Evolutionary conservation across 305 asterid genomes (phyloP).

Genomic region (Fraxinus nigra): DNA sequence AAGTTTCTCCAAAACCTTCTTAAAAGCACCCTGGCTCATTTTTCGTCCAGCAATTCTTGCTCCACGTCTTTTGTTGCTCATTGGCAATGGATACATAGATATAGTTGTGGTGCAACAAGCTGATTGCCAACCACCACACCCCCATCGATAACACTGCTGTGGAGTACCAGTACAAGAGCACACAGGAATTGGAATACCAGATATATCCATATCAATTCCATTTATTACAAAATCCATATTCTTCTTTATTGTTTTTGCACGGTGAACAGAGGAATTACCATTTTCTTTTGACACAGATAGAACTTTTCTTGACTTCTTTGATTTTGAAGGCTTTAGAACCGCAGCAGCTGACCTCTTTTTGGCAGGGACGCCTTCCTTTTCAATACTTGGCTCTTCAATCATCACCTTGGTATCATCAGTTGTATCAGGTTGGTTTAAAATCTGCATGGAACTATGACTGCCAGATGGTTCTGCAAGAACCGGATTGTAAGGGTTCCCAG

Average conservation of each 20-base stretch:
- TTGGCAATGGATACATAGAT: constrained; percentile 92
- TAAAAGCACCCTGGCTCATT: constrained; percentile 98
- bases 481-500: constrained; percentile 47
- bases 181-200: constrained; percentile 87
- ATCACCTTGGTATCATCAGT: constrained; percentile 38
- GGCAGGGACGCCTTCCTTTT: constrained; percentile 48
- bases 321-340: constrained; percentile 58
- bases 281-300: constrained; percentile 55
- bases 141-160: constrained; percentile 98
- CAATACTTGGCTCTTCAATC: constrained; percentile 50
- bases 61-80: constrained; percentile 93
- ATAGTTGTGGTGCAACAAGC: constrained; percentile 96
- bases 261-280: constrained; percentile 51
- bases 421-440: constrained; percentile 65
- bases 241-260: constrained; percentile 68
- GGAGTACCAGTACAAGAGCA: constrained; percentile 94
- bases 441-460: constrained; percentile 55
- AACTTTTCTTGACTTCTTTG: constrained; percentile 64
- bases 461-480: constrained; percentile 70
- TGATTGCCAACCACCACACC: constrained; percentile 99
- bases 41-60: constrained; percentile 96
- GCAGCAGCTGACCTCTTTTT: constrained; percentile 55
- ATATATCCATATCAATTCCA: constrained; percentile 87
- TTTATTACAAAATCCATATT: constrained; percentile 73
- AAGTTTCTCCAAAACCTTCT: constrained; percentile 92